Conservation (phyloP, 2,329 filamentous ascomycete genomes). For the Periconia sp. region DNA sequence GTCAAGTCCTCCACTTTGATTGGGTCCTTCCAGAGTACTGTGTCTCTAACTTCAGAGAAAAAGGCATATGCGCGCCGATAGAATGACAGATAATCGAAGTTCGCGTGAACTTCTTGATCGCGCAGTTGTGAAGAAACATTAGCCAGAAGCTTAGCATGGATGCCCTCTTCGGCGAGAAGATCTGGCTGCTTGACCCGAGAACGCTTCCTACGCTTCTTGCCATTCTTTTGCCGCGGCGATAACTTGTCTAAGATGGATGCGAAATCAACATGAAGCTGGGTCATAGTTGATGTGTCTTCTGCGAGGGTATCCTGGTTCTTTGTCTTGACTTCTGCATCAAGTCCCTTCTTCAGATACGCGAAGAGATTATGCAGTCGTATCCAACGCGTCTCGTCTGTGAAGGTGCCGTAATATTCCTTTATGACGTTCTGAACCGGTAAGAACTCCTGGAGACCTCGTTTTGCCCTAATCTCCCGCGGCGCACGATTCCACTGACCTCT, state of each 20-base stretch:
- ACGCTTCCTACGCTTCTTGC: constrained; percentile 3
- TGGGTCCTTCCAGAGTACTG: constrained; percentile 15
- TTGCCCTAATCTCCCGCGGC: constrained; percentile 1
- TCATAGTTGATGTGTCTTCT: constrained; percentile 4
- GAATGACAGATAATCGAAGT: constrained; percentile 28
- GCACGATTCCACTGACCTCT: background rate
- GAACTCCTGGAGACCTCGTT: constrained; percentile 15
- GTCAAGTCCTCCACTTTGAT: constrained; percentile 7
- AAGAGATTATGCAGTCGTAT: constrained; percentile 24
- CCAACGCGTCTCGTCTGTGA: constrained; percentile 13
- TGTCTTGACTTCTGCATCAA: background rate
- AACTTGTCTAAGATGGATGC: constrained; percentile 5
- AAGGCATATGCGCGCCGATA: constrained; percentile 20
- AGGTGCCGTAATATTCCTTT: constrained; percentile 14
- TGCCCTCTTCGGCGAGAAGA: constrained; percentile 5
- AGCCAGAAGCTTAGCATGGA: constrained; percentile 10
- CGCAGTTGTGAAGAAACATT: constrained; percentile 12
- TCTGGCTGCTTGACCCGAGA: constrained; percentile 10
- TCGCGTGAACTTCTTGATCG: constrained; percentile 18
- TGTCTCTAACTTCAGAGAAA: constrained; percentile 11
- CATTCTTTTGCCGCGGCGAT: constrained; percentile 5
- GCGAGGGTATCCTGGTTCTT: background rate
- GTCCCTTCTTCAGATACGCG: constrained; percentile 11
- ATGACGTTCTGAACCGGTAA: constrained; percentile 18
- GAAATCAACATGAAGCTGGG: too few relatives aligned